Conservation (phyloP, 306 rosid species). For the Lithocarpus polystachyus region DNA sequence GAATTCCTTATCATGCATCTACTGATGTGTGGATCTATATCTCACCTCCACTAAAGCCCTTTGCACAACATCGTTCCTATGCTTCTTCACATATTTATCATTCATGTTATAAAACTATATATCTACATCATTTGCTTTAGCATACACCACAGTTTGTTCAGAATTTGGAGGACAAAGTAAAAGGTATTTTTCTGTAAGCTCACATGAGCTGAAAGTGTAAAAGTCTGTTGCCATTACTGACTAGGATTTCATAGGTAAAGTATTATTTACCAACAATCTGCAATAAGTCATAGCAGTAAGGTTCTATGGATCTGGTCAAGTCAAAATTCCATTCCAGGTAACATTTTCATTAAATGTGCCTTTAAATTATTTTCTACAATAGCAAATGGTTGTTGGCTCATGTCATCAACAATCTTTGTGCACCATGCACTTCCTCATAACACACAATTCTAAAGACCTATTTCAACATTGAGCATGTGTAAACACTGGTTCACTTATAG, state of each 20-base stretch:
- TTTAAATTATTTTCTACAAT: neutral
- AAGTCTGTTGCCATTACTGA: neutral
- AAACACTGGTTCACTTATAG: neutral
- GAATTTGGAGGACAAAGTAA: neutral
- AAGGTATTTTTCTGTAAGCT: neutral
- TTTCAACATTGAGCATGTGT: neutral
- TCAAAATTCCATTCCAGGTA: neutral
- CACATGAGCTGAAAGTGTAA: neutral
- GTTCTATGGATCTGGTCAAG: neutral
- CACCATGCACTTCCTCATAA: neutral
- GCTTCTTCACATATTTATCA: neutral
- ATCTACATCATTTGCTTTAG: neutral
- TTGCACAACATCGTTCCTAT: neutral
- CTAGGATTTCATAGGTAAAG: neutral
- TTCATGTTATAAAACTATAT: neutral
- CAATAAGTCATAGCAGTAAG: neutral
- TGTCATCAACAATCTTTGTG: neutral
- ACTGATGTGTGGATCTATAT: neutral
- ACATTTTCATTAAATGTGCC: neutral
- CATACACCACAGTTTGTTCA: neutral
- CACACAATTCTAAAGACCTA: neutral
- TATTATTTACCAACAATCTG: neutral
- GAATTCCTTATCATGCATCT: neutral
- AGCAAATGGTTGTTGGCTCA: neutral
- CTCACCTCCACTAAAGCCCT: neutral